These are phyloP conservation scores for Rhodotorula babjevae DNA, from an alignment of 768 basidiomycete genomes.

Conservation along the genomic window DNA sequence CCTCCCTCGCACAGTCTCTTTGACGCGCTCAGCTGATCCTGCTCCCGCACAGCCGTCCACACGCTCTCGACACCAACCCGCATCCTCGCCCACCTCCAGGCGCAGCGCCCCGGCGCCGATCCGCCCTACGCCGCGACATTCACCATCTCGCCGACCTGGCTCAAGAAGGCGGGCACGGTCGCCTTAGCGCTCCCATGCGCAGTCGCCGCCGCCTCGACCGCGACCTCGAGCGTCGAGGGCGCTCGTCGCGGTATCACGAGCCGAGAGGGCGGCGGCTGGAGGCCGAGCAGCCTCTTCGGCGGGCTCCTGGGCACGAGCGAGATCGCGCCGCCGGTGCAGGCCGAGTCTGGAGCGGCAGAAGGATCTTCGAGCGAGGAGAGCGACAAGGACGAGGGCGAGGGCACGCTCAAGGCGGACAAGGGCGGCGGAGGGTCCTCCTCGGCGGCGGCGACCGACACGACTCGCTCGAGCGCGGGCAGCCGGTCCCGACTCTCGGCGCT, in stretches of 20 bases:
- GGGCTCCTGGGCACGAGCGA: slow-evolving; percentile 46
- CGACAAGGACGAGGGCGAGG: slow-evolving; percentile 51
- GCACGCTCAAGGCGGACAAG: slow-evolving; percentile 37
- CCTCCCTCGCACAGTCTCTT: background rate
- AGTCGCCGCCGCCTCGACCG: background rate
- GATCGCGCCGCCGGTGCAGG: background rate
- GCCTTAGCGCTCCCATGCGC: slow-evolving; percentile 21
- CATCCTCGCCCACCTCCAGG: slow-evolving; percentile 6
- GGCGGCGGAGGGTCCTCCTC: too few species aligned
- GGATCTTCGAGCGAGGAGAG: background rate
- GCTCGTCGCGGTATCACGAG: slow-evolving; percentile 8
- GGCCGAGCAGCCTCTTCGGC: slow-evolving; percentile 71
- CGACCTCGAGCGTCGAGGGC: background rate
- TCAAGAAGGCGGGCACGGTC: slow-evolving; percentile 30
- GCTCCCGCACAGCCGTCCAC: slow-evolving; percentile 13
- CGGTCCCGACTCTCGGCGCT: slow-evolving; percentile 38
- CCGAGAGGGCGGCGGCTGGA: slow-evolving; percentile 55
- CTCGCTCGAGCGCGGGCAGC: background rate
- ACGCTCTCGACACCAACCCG: slow-evolving; percentile 21
- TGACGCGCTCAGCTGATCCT: background rate
- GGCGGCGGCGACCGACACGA: background rate
- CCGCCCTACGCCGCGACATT: slow-evolving; percentile 1
- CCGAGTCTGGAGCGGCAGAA: slow-evolving; percentile 50
- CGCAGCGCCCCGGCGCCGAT: background rate
- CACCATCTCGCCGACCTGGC: slow-evolving; percentile 33